Evolutionary conservation across 352 stramenopile genomes (phyloP).

Genomic region (Pythium grandisporangium): DNA sequence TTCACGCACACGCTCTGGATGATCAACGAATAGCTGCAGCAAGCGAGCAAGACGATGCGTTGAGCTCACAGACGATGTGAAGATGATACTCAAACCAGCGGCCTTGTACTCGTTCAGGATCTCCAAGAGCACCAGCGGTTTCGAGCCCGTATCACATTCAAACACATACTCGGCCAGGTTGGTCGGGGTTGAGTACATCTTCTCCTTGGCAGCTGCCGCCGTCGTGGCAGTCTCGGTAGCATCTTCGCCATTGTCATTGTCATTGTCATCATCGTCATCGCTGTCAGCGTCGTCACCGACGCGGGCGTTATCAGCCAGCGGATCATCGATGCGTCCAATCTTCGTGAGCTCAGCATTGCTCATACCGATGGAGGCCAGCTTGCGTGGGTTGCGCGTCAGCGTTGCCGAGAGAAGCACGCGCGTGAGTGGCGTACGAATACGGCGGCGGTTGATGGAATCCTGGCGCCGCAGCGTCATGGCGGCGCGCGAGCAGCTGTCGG

Average conservation of each 20-base stretch:
- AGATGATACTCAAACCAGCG: slow-evolving; percentile 86
- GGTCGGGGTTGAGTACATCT: slow-evolving; percentile 70
- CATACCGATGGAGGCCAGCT: slow-evolving; percentile 92
- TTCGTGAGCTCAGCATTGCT: slow-evolving; percentile 93
- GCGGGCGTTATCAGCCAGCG: slow-evolving; percentile 56
- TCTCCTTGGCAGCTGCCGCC: slow-evolving; percentile 26
- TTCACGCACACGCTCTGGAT: slow-evolving; percentile 55
- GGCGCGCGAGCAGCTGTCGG: background rate
- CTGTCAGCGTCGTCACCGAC: slow-evolving; percentile 22
- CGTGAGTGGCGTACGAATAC: slow-evolving; percentile 83
- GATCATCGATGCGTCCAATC: slow-evolving; percentile 54
- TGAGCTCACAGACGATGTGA: slow-evolving; percentile 95
- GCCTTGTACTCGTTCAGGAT: slow-evolving; percentile 80
- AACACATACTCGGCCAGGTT: slow-evolving; percentile 87
- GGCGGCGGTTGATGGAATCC: slow-evolving; percentile 72
- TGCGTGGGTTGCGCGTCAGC: slow-evolving; percentile 94
- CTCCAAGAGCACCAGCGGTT: slow-evolving; percentile 92
- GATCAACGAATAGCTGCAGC: slow-evolving; percentile 80
- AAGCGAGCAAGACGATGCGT: slow-evolving; percentile 93
- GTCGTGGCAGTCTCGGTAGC: slow-evolving; percentile 9
- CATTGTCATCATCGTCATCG: slow-evolving; percentile 12
- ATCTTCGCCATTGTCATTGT: slow-evolving; percentile 14
- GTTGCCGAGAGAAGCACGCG: slow-evolving; percentile 97
- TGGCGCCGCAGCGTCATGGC: slow-evolving; percentile 57
- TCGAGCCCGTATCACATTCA: slow-evolving; percentile 91